Evolutionary conservation across 2,329 filamentous ascomycete genomes (phyloP).

Genomic region (Apiospora arundinis): DNA sequence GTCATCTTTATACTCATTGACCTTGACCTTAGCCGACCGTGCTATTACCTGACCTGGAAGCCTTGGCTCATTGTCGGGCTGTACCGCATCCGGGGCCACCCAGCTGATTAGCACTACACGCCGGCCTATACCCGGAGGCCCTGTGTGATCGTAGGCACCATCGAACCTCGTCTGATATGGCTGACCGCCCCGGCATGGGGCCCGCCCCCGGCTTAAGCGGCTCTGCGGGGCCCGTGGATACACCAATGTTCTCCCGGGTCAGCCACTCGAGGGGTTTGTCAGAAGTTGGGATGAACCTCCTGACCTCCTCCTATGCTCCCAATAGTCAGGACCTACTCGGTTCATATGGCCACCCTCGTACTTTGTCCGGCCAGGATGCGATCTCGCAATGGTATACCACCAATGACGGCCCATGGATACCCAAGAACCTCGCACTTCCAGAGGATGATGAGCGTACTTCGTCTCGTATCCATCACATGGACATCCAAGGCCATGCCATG

Average conservation of each 20-base stretch:
- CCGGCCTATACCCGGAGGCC: not conserved
- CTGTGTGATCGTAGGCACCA: not conserved
- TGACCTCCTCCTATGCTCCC: constrained; percentile 22
- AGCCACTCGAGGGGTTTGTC: constrained; percentile 30
- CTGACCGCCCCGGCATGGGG: constrained; percentile 8
- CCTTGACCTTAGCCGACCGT: not conserved
- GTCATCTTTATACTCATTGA: not conserved
- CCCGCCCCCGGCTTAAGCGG: constrained; percentile 29
- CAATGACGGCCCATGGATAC: constrained; percentile 53
- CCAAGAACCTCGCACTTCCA: constrained; percentile 39
- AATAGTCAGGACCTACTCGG: not conserved
- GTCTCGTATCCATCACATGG: constrained; percentile 31
- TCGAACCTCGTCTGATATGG: constrained; percentile 7
- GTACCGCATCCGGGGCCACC: not conserved
- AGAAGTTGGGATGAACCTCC: constrained; percentile 25
- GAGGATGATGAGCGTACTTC: constrained; percentile 40
- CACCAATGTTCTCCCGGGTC: constrained; percentile 27
- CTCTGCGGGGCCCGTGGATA: constrained; percentile 30
- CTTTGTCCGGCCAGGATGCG: constrained; percentile 27
- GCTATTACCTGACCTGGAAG: not conserved
- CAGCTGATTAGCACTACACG: not conserved
- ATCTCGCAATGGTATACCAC: constrained; percentile 45
- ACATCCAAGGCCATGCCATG: constrained; percentile 32
- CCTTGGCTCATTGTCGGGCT: not conserved
- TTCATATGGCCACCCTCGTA: not conserved